phyloP scores from a whole-genome alignment of 192 early-diverging fungal genomes.

The Umbelopsis sp. region DNA sequence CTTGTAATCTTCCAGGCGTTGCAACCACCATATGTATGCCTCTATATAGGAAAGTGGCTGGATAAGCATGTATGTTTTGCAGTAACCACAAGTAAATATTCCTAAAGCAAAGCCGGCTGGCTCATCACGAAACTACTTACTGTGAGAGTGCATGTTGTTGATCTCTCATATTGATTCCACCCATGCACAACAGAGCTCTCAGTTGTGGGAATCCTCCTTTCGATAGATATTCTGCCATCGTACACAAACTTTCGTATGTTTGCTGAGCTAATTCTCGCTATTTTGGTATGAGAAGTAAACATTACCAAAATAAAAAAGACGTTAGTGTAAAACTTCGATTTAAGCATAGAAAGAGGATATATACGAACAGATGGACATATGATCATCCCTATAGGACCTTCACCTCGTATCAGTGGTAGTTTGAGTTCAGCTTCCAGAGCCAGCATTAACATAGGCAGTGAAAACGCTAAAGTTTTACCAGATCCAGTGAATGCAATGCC shows the following conservation, averaged over 20 bases:
- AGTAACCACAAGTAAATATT: too few relatives aligned
- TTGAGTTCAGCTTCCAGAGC: slow-evolving; percentile 93
- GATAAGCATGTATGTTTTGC: too few relatives aligned
- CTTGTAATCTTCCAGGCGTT: slow-evolving; percentile 92
- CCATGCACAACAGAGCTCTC: slow-evolving; percentile 85
- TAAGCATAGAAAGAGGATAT: not conserved
- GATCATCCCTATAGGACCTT: slow-evolving; percentile 94
- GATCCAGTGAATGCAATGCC: slow-evolving; percentile 98
- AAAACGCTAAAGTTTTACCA: slow-evolving; percentile 95
- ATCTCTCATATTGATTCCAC: slow-evolving; percentile 92
- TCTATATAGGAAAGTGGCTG: slow-evolving; percentile 25
- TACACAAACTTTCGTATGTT: slow-evolving; percentile 84
- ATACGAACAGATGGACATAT: slow-evolving; percentile 85
- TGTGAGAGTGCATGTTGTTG: slow-evolving; percentile 70
- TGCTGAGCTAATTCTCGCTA: slow-evolving; percentile 94
- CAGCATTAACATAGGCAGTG: slow-evolving; percentile 88
- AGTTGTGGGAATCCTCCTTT: slow-evolving; percentile 72
- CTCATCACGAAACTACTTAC: too few relatives aligned
- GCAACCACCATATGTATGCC: slow-evolving; percentile 96
- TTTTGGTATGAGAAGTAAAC: not conserved
- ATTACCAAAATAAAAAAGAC: slow-evolving; percentile 3
- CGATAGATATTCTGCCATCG: slow-evolving; percentile 59
- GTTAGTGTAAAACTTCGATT: not conserved
- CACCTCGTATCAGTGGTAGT: slow-evolving; percentile 78
- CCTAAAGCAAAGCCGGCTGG: too few relatives aligned